Conservation (phyloP, 2,329 filamentous ascomycete genomes). For the Botryotinia calthae region DNA sequence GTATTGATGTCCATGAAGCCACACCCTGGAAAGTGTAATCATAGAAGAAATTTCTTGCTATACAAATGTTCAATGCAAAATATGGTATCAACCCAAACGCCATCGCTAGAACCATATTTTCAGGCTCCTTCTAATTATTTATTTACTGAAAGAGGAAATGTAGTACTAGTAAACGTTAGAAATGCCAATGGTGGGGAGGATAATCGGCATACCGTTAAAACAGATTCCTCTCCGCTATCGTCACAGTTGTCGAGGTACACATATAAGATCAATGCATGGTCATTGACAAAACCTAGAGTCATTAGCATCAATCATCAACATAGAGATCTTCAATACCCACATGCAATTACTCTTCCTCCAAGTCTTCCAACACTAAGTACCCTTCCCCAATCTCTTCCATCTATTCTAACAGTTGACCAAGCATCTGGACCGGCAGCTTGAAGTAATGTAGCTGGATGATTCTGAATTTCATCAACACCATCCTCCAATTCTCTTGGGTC, state of each 20-base stretch:
- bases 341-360: conserved; percentile 89
- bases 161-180: conserved; percentile 48
- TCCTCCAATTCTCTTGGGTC: conserved; percentile 71
- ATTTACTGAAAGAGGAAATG: conserved; percentile 53
- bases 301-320: conserved; percentile 26
- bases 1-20: not conserved
- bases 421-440: conserved; percentile 72
- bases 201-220: conserved; percentile 61
- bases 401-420: conserved; percentile 88
- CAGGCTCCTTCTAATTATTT: conserved; percentile 22
- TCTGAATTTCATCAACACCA: conserved; percentile 63
- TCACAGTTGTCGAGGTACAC: conserved; percentile 75
- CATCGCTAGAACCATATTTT: conserved; percentile 26
- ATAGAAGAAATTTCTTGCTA: not conserved
- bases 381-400: conserved; percentile 89
- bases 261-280: conserved; percentile 77
- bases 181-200: not conserved
- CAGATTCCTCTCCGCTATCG: conserved; percentile 63
- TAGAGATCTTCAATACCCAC: conserved; percentile 46
- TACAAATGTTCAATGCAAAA: not conserved
- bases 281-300: conserved; percentile 64
- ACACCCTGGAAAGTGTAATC: not conserved
- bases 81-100: conserved; percentile 28
- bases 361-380: conserved; percentile 90
- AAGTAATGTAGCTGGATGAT: conserved; percentile 81